Percentiles rank a stretch among this genome's conserved stretches.
phyloP scores from a whole-genome alignment of 805 yeast species.

The Kregervanrija fluxuum region DNA sequence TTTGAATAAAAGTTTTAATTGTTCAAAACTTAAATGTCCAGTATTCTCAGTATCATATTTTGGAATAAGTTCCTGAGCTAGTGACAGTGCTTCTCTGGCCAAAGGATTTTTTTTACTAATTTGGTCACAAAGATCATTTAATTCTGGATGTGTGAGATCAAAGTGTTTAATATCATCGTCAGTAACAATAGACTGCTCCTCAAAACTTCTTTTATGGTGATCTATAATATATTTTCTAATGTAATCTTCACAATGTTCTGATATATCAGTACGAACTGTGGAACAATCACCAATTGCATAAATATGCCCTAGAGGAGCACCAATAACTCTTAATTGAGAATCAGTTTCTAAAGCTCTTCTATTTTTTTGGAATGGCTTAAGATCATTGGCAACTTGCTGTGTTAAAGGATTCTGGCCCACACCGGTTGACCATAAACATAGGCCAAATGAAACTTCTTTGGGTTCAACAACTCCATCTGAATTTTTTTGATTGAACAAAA shows the following conservation, averaged over 20 bases:
- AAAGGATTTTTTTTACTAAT: conserved; percentile 49
- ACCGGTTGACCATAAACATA: conserved; percentile 74
- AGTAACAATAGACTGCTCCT: conserved; percentile 33
- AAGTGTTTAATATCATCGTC: conserved; percentile 47
- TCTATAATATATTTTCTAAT: conserved; percentile 98
- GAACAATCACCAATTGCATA: conserved; percentile 61
- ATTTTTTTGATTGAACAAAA: conserved; percentile 47
- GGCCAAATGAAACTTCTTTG: conserved; percentile 55
- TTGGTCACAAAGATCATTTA: conserved; percentile 39
- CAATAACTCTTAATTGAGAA: conserved; percentile 61
- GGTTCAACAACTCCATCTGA: conserved; percentile 32
- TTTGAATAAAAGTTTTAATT: conserved; percentile 42
- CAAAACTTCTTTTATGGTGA: conserved; percentile 67
- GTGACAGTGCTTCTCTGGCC: conserved; percentile 46
- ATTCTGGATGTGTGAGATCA: conserved; percentile 39
- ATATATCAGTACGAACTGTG: conserved; percentile 55
- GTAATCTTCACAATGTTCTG: conserved; percentile 80
- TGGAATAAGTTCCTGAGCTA: conserved; percentile 43
- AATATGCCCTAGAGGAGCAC: conserved; percentile 62
- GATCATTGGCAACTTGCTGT: conserved; percentile 41
- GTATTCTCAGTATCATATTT: conserved; percentile 40
- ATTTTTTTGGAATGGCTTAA: conserved; percentile 46
- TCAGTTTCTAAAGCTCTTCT: conserved; percentile 72
- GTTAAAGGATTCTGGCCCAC: conserved; percentile 62
- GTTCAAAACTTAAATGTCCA: conserved; percentile 47